Evolutionary conservation across 805 yeast species (phyloP), one percentile per base, ranked within the genome.

Genomic region (Teunomyces barrocoloradensis): DNA sequence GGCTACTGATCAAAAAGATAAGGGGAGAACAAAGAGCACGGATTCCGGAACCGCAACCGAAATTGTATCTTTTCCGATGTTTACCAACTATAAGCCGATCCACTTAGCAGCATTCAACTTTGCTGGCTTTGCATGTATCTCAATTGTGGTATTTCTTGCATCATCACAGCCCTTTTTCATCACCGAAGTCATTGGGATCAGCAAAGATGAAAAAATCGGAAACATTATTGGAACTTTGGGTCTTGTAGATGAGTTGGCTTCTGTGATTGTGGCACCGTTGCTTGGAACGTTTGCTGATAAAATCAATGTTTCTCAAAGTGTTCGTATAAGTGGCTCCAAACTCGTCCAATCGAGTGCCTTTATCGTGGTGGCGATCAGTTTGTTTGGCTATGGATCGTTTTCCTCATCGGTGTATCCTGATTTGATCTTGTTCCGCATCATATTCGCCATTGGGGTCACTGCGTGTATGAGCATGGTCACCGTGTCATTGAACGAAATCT

Each of bases 231-330:
- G 77, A 1, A 51, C 58, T 6, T 51, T 71, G 36, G 75, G 75
- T 1, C 75, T 82, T 36, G 76, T 74, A 13, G 90, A 85, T 59
- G 90, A 85, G 58, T 48, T 84, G 7, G 64, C 80, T 0, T 71
- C 81, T 4, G 75, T 85, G 43, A 41, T 72, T 0, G 54, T 74
- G 13, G 76, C 86, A 10, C 90, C 91, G 0, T 62, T 84, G 18
- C 65, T 84, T 52, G 92, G 91, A 3, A 78, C 85, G 0, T 56
- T 81, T 23, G 74, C 81, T 53, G 91, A 85, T 57, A 75, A 77
- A 53, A 63, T 83, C 43, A 61, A 63, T 27, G 54, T 48, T 5
- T 28, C 44, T 37, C 51, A 53, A 46, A 36, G 30, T 3, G n/a
- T 40, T 23, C 41, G 42, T 3, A 46, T 65, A 7, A 59, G 68